Conservation (phyloP, 129 eudicot species). For the Helianthus annuus region DNA sequence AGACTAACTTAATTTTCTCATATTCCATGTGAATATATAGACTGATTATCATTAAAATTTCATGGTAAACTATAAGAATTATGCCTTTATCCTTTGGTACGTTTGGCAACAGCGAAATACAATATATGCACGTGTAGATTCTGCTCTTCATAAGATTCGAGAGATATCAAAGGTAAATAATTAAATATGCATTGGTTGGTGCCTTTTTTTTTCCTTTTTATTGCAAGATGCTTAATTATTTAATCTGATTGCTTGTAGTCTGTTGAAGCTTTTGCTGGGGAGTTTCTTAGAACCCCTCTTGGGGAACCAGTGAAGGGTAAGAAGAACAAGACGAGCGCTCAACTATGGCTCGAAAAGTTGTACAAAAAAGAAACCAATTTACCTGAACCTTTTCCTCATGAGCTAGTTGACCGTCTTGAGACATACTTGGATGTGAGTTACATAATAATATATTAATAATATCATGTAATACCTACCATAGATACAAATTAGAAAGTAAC, state of each 20-base stretch:
- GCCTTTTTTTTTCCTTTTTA: neutral
- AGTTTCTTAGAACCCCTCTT: conserved; percentile 84
- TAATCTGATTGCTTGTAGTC: conserved; percentile 37
- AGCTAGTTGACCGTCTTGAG: conserved; percentile 81
- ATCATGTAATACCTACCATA: neutral
- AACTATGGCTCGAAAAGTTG: conserved; percentile 92
- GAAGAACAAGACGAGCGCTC: conserved; percentile 80
- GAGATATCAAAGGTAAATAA: conserved; percentile 76
- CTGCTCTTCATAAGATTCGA: conserved; percentile 78
- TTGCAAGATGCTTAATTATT: neutral
- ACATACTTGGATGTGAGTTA: conserved; percentile 80
- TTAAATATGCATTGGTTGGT: neutral
- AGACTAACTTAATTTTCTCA: neutral
- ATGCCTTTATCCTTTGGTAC: neutral
- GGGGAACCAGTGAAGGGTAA: conserved; percentile 98
- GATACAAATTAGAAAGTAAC: neutral
- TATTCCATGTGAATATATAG: neutral
- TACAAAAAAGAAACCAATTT: conserved; percentile 83
- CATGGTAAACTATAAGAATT: neutral
- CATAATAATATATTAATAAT: neutral
- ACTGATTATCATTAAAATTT: neutral
- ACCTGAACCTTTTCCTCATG: conserved; percentile 97
- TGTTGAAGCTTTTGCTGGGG: conserved; percentile 81
- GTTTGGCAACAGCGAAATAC: conserved; percentile 66
- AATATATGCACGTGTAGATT: conserved; percentile 90